Evolutionary conservation across 768 basidiomycete genomes (phyloP).

Genomic region (Trametes meyenii): DNA sequence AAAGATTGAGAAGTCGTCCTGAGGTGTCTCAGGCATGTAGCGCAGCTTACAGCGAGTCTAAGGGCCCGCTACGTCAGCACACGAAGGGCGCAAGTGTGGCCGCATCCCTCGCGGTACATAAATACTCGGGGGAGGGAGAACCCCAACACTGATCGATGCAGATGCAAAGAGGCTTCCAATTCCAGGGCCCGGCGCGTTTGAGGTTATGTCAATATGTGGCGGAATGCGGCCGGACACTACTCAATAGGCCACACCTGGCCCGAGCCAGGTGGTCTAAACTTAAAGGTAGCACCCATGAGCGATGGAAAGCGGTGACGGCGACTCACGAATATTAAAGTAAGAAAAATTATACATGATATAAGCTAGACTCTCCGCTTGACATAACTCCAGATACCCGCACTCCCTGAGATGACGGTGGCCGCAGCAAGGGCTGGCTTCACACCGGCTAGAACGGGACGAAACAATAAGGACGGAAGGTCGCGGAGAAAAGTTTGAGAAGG

Average conservation of each 20-base stretch:
- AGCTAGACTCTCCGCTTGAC: constrained; percentile 86
- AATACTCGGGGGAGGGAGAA: constrained; percentile 14
- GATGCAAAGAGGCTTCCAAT: constrained; percentile 21
- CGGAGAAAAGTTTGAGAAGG: constrained; percentile 37
- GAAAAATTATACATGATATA: constrained; percentile 48
- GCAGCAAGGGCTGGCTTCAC: constrained; percentile 87
- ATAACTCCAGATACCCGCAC: constrained; percentile 93
- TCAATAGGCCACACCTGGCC: constrained; percentile 17
- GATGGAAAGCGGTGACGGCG: constrained; percentile 22
- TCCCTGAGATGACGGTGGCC: constrained; percentile 84
- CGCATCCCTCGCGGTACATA: constrained; percentile 18
- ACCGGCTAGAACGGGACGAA: constrained; percentile 66
- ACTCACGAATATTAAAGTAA: constrained; percentile 33
- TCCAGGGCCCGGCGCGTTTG: constrained; percentile 19
- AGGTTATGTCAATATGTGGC: constrained; percentile 22
- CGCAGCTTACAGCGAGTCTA: background rate
- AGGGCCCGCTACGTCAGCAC: constrained; percentile 20
- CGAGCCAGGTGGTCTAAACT: constrained; percentile 23
- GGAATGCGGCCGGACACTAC: constrained; percentile 18
- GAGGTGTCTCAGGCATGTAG: constrained; percentile 4
- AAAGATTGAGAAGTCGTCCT: constrained; percentile 2
- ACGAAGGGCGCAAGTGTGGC: constrained; percentile 18
- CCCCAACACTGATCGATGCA: constrained; percentile 21
- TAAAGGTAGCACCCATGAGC: constrained; percentile 17
- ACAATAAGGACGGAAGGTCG: constrained; percentile 32